Percentiles rank a stretch among this genome's conserved stretches.
phyloP scores from a whole-genome alignment of 345 rosid species.

The Rhodamnia rubescens region DNA sequence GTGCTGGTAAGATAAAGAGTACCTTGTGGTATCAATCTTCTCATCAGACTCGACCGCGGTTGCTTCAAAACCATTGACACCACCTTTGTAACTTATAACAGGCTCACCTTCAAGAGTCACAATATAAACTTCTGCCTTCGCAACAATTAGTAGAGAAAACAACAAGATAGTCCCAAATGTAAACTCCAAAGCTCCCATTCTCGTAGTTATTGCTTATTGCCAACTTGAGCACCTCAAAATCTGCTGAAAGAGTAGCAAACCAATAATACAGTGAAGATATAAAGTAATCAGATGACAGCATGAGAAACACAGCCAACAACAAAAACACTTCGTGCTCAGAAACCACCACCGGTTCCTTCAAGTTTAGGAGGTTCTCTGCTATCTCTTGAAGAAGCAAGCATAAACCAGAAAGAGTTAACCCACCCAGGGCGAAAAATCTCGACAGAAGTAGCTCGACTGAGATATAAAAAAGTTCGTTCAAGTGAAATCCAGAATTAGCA shows the following conservation, averaged over 20 bases:
- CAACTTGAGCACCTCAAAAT: conserved; percentile 7
- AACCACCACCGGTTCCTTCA: background rate
- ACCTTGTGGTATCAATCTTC: conserved; percentile 77
- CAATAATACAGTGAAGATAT: background rate
- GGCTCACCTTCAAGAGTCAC: conserved; percentile 92
- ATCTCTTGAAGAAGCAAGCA: background rate
- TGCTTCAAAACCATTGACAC: conserved; percentile 80
- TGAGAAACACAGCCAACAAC: background rate
- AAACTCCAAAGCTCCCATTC: conserved; percentile 22
- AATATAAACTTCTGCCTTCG: conserved; percentile 64
- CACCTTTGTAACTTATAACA: conserved; percentile 73
- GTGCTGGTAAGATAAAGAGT: background rate
- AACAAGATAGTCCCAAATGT: conserved; percentile 14
- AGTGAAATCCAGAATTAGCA: background rate
- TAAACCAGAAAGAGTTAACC: background rate
- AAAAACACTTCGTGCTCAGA: background rate
- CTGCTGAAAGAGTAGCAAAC: conserved; percentile 17
- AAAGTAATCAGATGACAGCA: background rate
- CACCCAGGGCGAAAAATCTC: no score
- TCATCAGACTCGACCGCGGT: conserved; percentile 85
- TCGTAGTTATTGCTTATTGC: background rate
- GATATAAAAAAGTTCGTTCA: no score
- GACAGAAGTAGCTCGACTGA: no score
- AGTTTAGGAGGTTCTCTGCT: background rate
- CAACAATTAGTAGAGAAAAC: conserved; percentile 21